These are phyloP conservation scores for Cytospora schulzeri DNA, from an alignment of 2,329 filamentous ascomycete genomes.

Conservation along the genomic window DNA sequence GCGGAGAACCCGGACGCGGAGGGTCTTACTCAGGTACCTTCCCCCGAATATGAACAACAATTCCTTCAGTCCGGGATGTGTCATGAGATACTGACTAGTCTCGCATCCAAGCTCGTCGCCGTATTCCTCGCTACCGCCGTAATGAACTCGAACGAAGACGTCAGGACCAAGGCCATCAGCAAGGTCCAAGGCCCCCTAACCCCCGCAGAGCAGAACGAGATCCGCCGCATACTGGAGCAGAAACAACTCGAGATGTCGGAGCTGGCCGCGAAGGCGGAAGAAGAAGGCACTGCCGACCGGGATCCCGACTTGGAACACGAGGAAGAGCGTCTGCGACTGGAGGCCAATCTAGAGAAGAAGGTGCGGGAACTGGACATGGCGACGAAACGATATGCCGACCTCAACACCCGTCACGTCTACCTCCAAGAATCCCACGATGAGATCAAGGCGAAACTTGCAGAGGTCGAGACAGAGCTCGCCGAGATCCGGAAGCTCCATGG, in stretches of 20 bases:
- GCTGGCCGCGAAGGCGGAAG: slow-evolving; percentile 30
- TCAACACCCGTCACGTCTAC: slow-evolving; percentile 61
- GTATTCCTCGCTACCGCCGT: slow-evolving; percentile 35
- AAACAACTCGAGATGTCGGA: slow-evolving; percentile 48
- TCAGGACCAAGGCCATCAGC: slow-evolving; percentile 33
- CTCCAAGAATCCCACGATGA: slow-evolving; percentile 66
- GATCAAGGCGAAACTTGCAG: slow-evolving; percentile 63
- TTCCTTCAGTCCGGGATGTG: not conserved
- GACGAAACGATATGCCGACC: slow-evolving; percentile 60
- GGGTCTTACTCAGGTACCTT: slow-evolving; percentile 55
- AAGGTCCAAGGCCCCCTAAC: slow-evolving; percentile 37
- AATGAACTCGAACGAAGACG: slow-evolving; percentile 36
- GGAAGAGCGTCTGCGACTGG: slow-evolving; percentile 54
- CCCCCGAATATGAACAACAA: not conserved
- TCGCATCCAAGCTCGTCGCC: slow-evolving; percentile 32
- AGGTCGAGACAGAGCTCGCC: slow-evolving; percentile 56
- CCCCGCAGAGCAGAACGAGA: slow-evolving; percentile 46
- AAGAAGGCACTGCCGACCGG: slow-evolving; percentile 35
- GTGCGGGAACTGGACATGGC: slow-evolving; percentile 46
- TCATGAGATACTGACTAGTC: not conserved
- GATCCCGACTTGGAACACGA: slow-evolving; percentile 61
- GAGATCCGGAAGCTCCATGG: slow-evolving; percentile 53
- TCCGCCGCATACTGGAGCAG: slow-evolving; percentile 51
- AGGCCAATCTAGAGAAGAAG: slow-evolving; percentile 41
- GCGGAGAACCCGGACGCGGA: slow-evolving; percentile 58